Evolutionary conservation across 768 basidiomycete species (phyloP), one percentile per base, ranked within the genome.

Genomic region (Hypholoma sublateritium): DNA sequence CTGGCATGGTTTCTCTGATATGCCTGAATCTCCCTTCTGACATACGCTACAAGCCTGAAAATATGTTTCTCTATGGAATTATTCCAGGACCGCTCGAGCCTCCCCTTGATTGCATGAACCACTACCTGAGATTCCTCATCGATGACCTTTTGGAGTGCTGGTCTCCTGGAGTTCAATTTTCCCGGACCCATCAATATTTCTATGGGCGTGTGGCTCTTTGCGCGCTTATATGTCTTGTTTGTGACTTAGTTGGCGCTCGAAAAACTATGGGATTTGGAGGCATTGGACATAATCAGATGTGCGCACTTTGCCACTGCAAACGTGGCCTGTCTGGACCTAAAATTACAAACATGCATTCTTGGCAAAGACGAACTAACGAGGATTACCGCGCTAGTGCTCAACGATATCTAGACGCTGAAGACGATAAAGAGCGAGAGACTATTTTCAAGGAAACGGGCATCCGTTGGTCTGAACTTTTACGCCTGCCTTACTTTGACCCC

Each of bases 401-500:
- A 41, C 28, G 48, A n/a, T 71, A 65, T 62, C 44, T 16, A 16
- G 49, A 46, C 39, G 69, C 69, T 5, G 22, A 36, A 14, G 53
- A 58, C 3, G 19, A 42, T 6, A 48, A 56, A 24, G 43, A 54
- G 16, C 46, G 56, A 12, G 37, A 53, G 4, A 35, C 22, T 12
- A 54, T 64, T 5, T 62, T 62, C 48, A 59, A 68, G 8, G 39
- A 45, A 24, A 59, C 56, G 32, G 70, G 73, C 0, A 46, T 74
- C 1, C 50, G 68, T 0, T 77, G 65, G 50, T 62, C 63, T 1
- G 63, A 65, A 44, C 57, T 64, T n/a, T 46, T 56, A 6, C 53
- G 53, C 12, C 65, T 78, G 5, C 69, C 72, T 0, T 77, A 77
- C 60, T 77, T 70, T 67, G 60, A 75, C 37, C 67, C 67, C 6